Evolutionary conservation across 352 stramenopile genomes (phyloP).

Genomic region (Globisporangium recalcitrans): DNA sequence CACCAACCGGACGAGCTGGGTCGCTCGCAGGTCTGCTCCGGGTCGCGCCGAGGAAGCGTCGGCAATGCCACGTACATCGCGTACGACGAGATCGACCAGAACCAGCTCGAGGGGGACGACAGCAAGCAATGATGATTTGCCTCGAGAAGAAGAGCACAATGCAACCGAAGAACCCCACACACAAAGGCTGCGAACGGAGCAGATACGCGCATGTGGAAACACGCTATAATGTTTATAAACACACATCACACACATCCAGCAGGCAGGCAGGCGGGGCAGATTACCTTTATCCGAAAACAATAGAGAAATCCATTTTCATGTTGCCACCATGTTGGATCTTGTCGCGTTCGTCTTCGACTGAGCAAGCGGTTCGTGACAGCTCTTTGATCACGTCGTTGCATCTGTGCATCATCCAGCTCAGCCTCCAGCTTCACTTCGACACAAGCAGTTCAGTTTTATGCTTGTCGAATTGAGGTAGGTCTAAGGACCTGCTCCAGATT

Average conservation of each 20-base stretch:
- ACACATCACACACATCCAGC: neutral
- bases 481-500: no score
- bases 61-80: constrained; percentile 61
- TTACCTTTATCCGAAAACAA: neutral
- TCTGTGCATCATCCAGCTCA: no score
- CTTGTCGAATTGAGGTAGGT: no score
- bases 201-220: neutral
- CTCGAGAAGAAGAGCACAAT: neutral
- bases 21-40: constrained; percentile 21
- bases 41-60: constrained; percentile 32
- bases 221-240: constrained; percentile 3
- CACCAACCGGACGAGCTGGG: constrained; percentile 52
- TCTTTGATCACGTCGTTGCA: no score
- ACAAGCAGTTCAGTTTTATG: no score
- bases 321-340: neutral
- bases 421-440: no score
- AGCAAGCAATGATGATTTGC: neutral
- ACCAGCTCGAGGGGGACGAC: neutral
- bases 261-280: neutral
- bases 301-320: constrained; percentile 1
- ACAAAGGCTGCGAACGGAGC: constrained; percentile 12
- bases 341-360: no score
- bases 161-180: neutral
- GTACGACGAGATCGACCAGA: constrained; percentile 43
- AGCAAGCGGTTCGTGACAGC: no score